phyloP scores from a whole-genome alignment of 768 basidiomycete species.

The Xanthoconium purpureum region DNA sequence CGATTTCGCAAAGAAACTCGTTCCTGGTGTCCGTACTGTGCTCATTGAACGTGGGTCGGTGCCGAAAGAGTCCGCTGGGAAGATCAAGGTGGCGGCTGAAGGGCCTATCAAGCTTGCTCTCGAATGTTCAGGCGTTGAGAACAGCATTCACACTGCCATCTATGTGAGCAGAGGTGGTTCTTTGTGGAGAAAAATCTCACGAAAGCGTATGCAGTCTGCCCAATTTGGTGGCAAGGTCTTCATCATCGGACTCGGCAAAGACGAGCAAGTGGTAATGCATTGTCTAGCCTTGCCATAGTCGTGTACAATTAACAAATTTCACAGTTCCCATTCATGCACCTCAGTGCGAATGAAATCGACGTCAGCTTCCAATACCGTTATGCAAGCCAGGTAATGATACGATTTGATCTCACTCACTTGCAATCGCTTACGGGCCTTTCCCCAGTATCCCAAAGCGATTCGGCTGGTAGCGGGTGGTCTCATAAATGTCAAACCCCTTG shows the following conservation, averaged over 20 bases:
- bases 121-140: slow-evolving; percentile 65
- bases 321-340: slow-evolving; percentile 71
- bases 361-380: slow-evolving; percentile 69
- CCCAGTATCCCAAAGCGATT: slow-evolving; percentile 79
- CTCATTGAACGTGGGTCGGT: slow-evolving; percentile 47
- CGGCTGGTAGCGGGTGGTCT: slow-evolving; percentile 74
- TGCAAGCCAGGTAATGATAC: slow-evolving; percentile 48
- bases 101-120: slow-evolving; percentile 49
- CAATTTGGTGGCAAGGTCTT: slow-evolving; percentile 67
- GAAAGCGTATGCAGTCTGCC: slow-evolving; percentile 42
- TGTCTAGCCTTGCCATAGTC: background rate
- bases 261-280: slow-evolving; percentile 50
- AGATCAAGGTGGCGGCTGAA: slow-evolving; percentile 51
- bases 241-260: slow-evolving; percentile 67
- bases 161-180: slow-evolving; percentile 38
- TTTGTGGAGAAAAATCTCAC: background rate
- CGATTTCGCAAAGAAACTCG: slow-evolving; percentile 61
- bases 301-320: background rate
- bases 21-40: slow-evolving; percentile 56
- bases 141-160: slow-evolving; percentile 57
- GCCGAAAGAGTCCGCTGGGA: slow-evolving; percentile 48
- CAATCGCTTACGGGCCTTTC: background rate
- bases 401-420: background rate
- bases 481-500: slow-evolving; percentile 70
- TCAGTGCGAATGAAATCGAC: slow-evolving; percentile 69